A percentile compares a stretch with the other conserved stretches of the same genome.
phyloP scores from a whole-genome alignment of 2,329 filamentous ascomycete species.

The Colletotrichum falcatum region DNA sequence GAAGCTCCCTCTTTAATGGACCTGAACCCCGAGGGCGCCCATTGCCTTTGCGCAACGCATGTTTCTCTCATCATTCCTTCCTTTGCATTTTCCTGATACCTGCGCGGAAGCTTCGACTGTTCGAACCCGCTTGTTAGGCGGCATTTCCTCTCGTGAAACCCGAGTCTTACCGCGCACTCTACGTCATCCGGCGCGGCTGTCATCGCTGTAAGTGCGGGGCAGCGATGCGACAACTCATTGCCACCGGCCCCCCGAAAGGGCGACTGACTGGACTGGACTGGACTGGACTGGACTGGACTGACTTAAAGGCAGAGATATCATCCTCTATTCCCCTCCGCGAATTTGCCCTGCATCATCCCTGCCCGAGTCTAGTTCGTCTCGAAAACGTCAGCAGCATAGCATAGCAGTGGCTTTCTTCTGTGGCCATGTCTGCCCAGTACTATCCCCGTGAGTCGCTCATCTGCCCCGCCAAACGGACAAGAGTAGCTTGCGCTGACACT shows the following conservation, averaged over 20 bases:
- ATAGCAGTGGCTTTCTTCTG: background rate
- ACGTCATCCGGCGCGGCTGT: background rate
- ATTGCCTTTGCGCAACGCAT: conserved; percentile 1
- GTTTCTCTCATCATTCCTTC: background rate
- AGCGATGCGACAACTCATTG: conserved; percentile 18
- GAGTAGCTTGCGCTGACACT: conserved; percentile 28
- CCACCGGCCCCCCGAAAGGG: conserved; percentile 14
- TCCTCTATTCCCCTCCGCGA: background rate
- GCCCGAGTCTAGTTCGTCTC: background rate
- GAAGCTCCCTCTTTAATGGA: conserved; percentile 37
- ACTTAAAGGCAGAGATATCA: conserved; percentile 26
- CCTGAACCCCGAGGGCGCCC: conserved; percentile 29
- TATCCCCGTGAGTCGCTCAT: conserved; percentile 36
- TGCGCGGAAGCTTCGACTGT: background rate
- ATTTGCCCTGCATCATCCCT: background rate
- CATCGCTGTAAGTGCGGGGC: conserved; percentile 40
- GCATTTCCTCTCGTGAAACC: conserved; percentile 12
- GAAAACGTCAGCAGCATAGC: background rate
- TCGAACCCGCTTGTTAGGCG: background rate
- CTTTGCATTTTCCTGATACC: background rate
- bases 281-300: background rate
- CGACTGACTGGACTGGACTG: too few species aligned
- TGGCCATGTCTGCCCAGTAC: conserved; percentile 38
- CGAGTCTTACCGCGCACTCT: background rate
- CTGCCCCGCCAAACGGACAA: conserved; percentile 11